Evolutionary conservation across 2,329 filamentous ascomycete genomes (phyloP).

Genomic region (Volutella citrinella): DNA sequence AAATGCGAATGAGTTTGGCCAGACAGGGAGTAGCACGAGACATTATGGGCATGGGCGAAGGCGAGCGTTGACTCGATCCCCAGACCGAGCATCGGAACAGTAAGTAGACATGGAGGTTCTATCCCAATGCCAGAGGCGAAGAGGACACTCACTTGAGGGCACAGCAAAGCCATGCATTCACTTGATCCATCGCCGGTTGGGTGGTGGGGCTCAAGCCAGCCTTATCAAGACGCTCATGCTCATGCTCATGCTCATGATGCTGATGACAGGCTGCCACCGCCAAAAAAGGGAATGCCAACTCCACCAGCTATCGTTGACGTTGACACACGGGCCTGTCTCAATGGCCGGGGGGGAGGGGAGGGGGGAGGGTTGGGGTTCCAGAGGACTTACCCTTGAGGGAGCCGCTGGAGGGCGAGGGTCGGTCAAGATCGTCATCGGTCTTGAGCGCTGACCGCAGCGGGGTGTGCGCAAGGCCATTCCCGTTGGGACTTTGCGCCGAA

Average conservation of each 20-base stretch:
- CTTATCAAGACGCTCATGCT: no score
- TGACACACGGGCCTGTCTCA: no score
- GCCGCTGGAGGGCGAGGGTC: constrained; percentile 33
- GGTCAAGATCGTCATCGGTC: constrained; percentile 39
- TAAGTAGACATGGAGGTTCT: not conserved
- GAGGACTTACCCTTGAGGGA: constrained; percentile 42
- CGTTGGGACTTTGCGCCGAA: no score
- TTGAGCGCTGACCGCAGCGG: constrained; percentile 44
- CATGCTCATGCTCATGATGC: no score
- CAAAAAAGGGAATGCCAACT: constrained; percentile 6
- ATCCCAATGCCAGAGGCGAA: not conserved
- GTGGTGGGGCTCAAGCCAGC: no score
- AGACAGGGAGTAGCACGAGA: no score
- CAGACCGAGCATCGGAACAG: not conserved
- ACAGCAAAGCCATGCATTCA: constrained; percentile 1
- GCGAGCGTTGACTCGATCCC: no score
- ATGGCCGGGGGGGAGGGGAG: constrained; percentile 7
- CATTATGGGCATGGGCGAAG: no score
- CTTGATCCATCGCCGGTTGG: not conserved
- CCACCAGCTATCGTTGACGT: no score
- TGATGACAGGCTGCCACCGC: constrained; percentile 5
- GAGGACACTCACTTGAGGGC: constrained; percentile 9
- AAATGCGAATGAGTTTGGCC: not conserved
- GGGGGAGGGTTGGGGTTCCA: not conserved
- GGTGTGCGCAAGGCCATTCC: no score